Conservation (phyloP, 306 rosid genomes). For the Inga laurina region DNA sequence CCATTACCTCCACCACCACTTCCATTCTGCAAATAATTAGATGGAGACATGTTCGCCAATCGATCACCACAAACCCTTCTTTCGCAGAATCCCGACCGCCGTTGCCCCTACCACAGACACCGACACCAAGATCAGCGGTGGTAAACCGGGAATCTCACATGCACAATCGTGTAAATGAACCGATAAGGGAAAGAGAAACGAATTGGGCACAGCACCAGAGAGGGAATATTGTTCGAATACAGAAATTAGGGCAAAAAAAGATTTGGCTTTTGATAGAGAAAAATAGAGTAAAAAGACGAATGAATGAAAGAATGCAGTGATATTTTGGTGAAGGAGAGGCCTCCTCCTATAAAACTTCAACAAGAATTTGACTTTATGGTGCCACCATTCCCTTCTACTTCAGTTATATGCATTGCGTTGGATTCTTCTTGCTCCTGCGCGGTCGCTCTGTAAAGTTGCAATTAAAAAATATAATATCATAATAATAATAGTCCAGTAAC, state of each 20-base stretch:
- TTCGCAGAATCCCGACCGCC: not conserved
- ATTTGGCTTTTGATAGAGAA: slow-evolving; percentile 37
- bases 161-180: slow-evolving; percentile 1
- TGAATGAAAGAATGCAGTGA: not conserved
- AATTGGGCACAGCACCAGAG: not conserved
- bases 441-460: not conserved
- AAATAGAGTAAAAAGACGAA: slow-evolving; percentile 17
- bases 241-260: slow-evolving; percentile 43
- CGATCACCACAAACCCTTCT: not conserved
- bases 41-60: slow-evolving; percentile 45
- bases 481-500: no score
- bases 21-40: slow-evolving; percentile 29
- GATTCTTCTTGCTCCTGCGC: not conserved
- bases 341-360: not conserved
- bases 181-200: not conserved
- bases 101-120: not conserved
- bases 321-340: not conserved
- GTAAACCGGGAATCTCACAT: not conserved
- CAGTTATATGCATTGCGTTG: not conserved
- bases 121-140: slow-evolving; percentile 17
- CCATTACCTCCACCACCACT: slow-evolving; percentile 34
- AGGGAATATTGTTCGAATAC: not conserved
- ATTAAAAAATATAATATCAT: no score
- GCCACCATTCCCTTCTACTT: not conserved
- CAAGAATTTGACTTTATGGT: not conserved